These are phyloP conservation scores for Dendryphion nanum DNA, from an alignment of 2,329 filamentous ascomycete species.

Conservation along the genomic window DNA sequence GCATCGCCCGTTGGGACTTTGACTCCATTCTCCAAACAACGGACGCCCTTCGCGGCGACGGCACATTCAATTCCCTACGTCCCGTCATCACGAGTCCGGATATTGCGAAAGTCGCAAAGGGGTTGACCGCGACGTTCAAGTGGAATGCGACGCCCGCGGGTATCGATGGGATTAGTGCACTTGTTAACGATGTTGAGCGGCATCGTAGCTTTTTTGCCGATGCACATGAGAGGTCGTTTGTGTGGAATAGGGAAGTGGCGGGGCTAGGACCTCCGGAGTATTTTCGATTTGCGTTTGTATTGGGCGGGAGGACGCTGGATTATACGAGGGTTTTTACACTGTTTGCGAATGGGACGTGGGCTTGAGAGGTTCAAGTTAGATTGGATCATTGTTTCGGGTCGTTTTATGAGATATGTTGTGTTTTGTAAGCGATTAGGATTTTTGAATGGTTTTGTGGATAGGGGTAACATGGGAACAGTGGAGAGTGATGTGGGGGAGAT, in stretches of 20 bases:
- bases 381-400: too few relatives aligned
- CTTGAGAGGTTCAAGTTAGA: too few relatives aligned
- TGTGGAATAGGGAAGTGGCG: constrained; percentile 42
- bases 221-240: constrained; percentile 16
- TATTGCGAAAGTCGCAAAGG: background rate
- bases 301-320: constrained; percentile 25
- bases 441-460: too few relatives aligned
- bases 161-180: constrained; percentile 72
- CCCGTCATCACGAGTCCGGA: constrained; percentile 38
- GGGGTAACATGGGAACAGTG: too few relatives aligned
- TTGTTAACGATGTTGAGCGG: constrained; percentile 80
- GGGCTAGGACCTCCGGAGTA: constrained; percentile 27
- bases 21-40: constrained; percentile 75
- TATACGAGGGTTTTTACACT: constrained; percentile 30
- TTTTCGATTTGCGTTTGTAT: constrained; percentile 35
- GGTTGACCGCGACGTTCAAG: constrained; percentile 6
- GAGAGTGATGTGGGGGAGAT: too few relatives aligned
- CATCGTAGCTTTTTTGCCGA: constrained; percentile 19
- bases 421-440: too few relatives aligned
- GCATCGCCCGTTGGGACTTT: constrained; percentile 38
- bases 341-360: constrained; percentile 29
- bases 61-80: constrained; percentile 56
- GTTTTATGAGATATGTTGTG: too few relatives aligned
- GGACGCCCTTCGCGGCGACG: constrained; percentile 60
- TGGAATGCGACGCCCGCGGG: constrained; percentile 45